phyloP scores from a whole-genome alignment of 176 grass and related monocot species.

The Cenchrus fungigraminus region DNA sequence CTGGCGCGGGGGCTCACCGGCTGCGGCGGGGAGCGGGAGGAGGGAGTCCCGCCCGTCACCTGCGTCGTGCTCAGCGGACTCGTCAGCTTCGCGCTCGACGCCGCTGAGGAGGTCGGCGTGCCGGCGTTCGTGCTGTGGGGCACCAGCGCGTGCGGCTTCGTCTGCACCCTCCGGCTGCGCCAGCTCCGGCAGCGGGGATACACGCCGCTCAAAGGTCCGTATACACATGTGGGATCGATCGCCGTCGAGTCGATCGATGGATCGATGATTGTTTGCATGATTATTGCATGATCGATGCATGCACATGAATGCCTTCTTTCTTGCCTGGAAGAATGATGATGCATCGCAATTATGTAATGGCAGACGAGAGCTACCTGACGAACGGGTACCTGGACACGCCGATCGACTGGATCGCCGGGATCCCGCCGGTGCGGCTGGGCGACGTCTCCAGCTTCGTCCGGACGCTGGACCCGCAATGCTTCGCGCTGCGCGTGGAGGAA shows the following conservation, averaged over 20 bases:
- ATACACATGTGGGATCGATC: no score
- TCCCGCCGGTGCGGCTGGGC: constrained; percentile 57
- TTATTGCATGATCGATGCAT: constrained; percentile 31
- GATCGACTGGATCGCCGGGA: constrained; percentile 82
- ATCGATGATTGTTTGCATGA: background rate
- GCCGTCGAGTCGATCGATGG: no score
- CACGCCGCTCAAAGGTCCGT: constrained; percentile 53
- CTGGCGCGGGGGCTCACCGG: constrained; percentile 24
- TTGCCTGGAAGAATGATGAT: background rate
- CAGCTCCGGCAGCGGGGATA: constrained; percentile 45
- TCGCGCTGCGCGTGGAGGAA: constrained; percentile 53
- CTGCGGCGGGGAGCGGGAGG: no score
- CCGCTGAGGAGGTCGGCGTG: constrained; percentile 37
- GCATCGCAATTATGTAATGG: background rate
- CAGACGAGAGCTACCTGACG: constrained; percentile 68
- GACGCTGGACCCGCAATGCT: constrained; percentile 58
- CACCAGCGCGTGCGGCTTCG: constrained; percentile 50
- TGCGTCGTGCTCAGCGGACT: constrained; percentile 55
- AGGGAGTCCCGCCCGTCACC: constrained; percentile 35
- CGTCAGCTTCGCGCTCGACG: constrained; percentile 52
- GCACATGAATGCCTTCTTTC: background rate
- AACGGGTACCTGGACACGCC: constrained; percentile 87
- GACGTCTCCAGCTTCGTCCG: constrained; percentile 88
- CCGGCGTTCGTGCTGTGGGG: constrained; percentile 57
- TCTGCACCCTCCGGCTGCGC: constrained; percentile 33